Conservation (phyloP, 805 yeast species). For the Tetrapisispora nanseiensis region DNA sequence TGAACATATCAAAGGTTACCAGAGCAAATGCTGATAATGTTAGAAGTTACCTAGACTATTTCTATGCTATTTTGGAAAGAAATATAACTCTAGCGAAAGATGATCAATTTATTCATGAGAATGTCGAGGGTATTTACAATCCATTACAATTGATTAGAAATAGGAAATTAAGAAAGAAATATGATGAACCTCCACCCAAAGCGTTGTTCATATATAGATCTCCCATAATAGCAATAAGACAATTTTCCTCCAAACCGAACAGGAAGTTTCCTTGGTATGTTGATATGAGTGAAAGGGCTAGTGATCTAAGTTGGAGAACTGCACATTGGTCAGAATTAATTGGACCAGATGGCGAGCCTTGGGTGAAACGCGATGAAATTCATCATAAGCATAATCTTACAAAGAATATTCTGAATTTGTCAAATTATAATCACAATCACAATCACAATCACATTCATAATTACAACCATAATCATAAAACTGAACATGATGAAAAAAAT, state of each 20-base stretch:
- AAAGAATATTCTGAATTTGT: background rate
- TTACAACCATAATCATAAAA: background rate
- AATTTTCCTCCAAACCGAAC: conserved; percentile 44
- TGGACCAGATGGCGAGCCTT: conserved; percentile 21
- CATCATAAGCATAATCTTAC: background rate
- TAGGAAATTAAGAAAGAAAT: conserved; percentile 46
- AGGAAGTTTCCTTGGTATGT: conserved; percentile 51
- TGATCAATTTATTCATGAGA: conserved; percentile 29
- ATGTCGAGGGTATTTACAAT: conserved; percentile 62
- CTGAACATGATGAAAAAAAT: background rate
- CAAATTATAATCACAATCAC: background rate
- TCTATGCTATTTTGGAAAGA: conserved; percentile 40
- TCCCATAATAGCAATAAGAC: conserved; percentile 47
- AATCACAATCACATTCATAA: background rate
- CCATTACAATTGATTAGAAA: conserved; percentile 78
- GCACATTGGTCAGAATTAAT: conserved; percentile 26
- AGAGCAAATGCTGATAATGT: conserved; percentile 26
- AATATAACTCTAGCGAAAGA: conserved; percentile 23
- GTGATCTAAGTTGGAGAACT: conserved; percentile 46
- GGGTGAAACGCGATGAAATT: conserved; percentile 10
- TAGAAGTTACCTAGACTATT: conserved; percentile 34
- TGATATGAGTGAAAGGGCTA: conserved; percentile 46
- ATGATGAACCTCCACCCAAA: conserved; percentile 33
- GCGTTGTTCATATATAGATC: conserved; percentile 37
- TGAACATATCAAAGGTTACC: conserved; percentile 13